Evolutionary conservation across 2,329 filamentous ascomycete genomes (phyloP).

Genomic region (Sclerotinia trifoliorum): DNA sequence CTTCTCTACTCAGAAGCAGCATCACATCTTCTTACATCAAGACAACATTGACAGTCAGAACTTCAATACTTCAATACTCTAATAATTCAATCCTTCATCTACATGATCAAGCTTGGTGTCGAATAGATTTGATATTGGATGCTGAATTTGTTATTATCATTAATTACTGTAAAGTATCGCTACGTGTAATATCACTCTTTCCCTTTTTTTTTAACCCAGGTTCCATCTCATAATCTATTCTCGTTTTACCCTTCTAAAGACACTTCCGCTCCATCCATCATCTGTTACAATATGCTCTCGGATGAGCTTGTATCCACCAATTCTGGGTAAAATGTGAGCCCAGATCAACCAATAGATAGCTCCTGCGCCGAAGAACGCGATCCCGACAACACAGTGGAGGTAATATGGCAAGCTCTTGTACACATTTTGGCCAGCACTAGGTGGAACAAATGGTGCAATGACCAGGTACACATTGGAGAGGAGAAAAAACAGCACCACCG

Average conservation of each 20-base stretch:
- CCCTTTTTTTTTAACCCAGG: neutral
- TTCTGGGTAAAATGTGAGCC: slow-evolving; percentile 51
- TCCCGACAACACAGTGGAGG: slow-evolving; percentile 57
- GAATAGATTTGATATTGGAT: neutral
- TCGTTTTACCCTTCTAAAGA: slow-evolving; percentile 18
- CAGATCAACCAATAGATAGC: slow-evolving; percentile 57
- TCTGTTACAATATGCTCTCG: slow-evolving; percentile 55
- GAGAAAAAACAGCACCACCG: slow-evolving; percentile 58
- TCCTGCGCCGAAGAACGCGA: slow-evolving; percentile 53
- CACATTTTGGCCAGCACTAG: slow-evolving; percentile 51
- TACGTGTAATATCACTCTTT: neutral
- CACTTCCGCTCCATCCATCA: slow-evolving; percentile 56
- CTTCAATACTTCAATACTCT: neutral
- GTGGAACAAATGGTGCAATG: slow-evolving; percentile 57
- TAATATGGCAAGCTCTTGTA: slow-evolving; percentile 57
- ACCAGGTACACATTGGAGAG: slow-evolving; percentile 61
- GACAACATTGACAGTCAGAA: neutral
- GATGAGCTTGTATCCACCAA: slow-evolving; percentile 56
- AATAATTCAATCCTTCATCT: neutral
- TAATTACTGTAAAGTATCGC: neutral
- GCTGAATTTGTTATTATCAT: slow-evolving; percentile 1
- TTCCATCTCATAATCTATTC: neutral
- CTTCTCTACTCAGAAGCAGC: neutral
- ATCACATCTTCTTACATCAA: neutral
- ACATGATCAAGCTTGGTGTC: too few relatives aligned